Conservation (phyloP, 768 basidiomycete genomes). For the Suillus lakei region DNA sequence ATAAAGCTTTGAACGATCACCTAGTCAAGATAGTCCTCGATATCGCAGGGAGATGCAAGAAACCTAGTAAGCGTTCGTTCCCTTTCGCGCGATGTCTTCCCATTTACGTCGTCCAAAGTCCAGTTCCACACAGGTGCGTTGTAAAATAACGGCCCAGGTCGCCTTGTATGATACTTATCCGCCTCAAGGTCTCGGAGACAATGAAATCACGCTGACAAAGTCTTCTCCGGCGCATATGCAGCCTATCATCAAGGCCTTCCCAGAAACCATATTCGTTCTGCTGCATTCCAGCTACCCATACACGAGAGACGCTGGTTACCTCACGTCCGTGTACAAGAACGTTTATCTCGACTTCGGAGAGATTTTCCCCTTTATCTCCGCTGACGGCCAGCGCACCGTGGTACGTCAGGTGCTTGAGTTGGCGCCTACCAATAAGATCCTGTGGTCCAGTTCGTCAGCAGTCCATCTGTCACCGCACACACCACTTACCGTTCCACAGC, state of each 20-base stretch:
- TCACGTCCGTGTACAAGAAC: slow-evolving; percentile 71
- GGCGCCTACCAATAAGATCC: slow-evolving; percentile 74
- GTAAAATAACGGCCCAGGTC: no score
- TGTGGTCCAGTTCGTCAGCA: slow-evolving; percentile 73
- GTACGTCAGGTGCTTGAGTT: slow-evolving; percentile 72
- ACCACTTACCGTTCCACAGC: slow-evolving; percentile 35
- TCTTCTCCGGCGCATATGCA: slow-evolving; percentile 73
- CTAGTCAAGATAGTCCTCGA: slow-evolving; percentile 60
- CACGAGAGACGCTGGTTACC: slow-evolving; percentile 78
- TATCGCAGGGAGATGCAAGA: slow-evolving; percentile 54
- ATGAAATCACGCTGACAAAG: slow-evolving; percentile 60
- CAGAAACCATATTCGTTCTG: slow-evolving; percentile 64
- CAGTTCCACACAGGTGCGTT: slow-evolving; percentile 75
- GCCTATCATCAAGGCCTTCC: slow-evolving; percentile 65
- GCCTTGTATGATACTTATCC: neutral
- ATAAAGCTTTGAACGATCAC: slow-evolving; percentile 70
- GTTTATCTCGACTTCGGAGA: slow-evolving; percentile 84
- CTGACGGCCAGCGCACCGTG: slow-evolving; percentile 61
- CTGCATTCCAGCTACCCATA: slow-evolving; percentile 82
- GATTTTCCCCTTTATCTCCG: slow-evolving; percentile 72
- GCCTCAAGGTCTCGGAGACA: slow-evolving; percentile 63
- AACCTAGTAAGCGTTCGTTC: slow-evolving; percentile 56
- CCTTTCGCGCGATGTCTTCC: neutral
- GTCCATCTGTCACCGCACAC: neutral
- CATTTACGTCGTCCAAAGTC: slow-evolving; percentile 45